Conservation (phyloP, 2,329 filamentous ascomycete species). For the Dactylellina sp. region DNA sequence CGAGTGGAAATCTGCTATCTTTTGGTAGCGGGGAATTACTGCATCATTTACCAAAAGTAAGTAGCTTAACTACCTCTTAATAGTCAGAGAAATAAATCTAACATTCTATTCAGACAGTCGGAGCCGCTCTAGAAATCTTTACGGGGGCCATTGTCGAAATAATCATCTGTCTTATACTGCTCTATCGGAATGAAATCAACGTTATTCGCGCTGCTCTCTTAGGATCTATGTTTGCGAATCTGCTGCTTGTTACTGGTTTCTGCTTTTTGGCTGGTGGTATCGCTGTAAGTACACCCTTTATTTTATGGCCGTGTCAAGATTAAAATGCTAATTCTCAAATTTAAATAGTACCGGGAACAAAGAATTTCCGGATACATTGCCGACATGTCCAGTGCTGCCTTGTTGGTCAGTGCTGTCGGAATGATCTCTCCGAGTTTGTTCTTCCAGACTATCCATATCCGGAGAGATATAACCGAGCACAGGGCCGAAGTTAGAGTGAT, state of each 20-base stretch:
- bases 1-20: slow-evolving; percentile 41
- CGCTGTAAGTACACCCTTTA: slow-evolving; percentile 24
- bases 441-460: slow-evolving; percentile 45
- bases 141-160: slow-evolving; percentile 83
- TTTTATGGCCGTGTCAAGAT: background rate
- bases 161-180: slow-evolving; percentile 81
- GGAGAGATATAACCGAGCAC: slow-evolving; percentile 24
- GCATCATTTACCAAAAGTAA: slow-evolving; percentile 47
- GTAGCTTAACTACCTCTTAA: background rate
- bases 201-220: slow-evolving; percentile 86
- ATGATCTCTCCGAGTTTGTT: slow-evolving; percentile 48
- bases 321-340: background rate
- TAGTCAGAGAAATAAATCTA: slow-evolving; percentile 68
- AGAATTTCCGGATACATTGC: slow-evolving; percentile 43
- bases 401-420: slow-evolving; percentile 51
- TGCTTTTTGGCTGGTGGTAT: slow-evolving; percentile 84
- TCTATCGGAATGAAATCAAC: slow-evolving; percentile 69
- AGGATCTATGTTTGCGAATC: slow-evolving; percentile 83
- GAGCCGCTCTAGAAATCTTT: slow-evolving; percentile 73
- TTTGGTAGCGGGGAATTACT: slow-evolving; percentile 47
- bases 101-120: slow-evolving; percentile 74
- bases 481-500: slow-evolving; percentile 20
- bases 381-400: slow-evolving; percentile 47
- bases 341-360: slow-evolving; percentile 36
- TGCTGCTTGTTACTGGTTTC: slow-evolving; percentile 80